A percentile compares a stretch with the other conserved stretches of the same genome.
Evolutionary conservation across 2,329 filamentous ascomycete species (phyloP).

Genomic region (Cordyceps militaris): DNA sequence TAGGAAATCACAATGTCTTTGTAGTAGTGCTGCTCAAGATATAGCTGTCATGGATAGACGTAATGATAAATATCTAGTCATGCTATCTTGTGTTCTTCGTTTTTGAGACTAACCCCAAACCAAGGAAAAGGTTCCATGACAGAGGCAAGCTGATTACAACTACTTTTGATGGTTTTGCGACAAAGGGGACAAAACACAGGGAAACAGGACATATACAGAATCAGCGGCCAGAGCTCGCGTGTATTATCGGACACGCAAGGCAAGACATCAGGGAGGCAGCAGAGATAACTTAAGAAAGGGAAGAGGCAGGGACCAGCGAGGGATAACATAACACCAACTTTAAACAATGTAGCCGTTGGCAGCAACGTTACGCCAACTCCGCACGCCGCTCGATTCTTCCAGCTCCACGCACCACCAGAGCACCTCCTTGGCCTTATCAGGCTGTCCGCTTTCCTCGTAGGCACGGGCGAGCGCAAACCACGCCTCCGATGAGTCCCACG

Average conservation of each 20-base stretch:
- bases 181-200: neutral
- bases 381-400: constrained; percentile 74
- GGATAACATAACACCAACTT: neutral
- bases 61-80: too few species aligned
- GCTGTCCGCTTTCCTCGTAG: constrained; percentile 79
- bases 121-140: too few species aligned
- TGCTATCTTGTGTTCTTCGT: too few species aligned
- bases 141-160: neutral
- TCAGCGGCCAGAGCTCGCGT: neutral
- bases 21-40: neutral
- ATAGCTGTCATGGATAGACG: too few species aligned
- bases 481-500: constrained; percentile 89
- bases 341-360: constrained; percentile 57
- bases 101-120: too few species aligned
- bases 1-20: too few species aligned
- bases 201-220: neutral
- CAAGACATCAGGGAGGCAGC: neutral
- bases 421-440: constrained; percentile 82
- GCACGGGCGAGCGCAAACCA: constrained; percentile 86
- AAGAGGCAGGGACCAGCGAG: too few species aligned
- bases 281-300: too few species aligned
- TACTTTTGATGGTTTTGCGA: neutral
- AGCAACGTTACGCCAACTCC: constrained; percentile 68
- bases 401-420: constrained; percentile 98
- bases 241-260: neutral